Evolutionary conservation across 495 filamentous ascomycete genomes (phyloP), one percentile per base, ranked within the genome.

Genomic region (Pseudevernia furfuracea): DNA sequence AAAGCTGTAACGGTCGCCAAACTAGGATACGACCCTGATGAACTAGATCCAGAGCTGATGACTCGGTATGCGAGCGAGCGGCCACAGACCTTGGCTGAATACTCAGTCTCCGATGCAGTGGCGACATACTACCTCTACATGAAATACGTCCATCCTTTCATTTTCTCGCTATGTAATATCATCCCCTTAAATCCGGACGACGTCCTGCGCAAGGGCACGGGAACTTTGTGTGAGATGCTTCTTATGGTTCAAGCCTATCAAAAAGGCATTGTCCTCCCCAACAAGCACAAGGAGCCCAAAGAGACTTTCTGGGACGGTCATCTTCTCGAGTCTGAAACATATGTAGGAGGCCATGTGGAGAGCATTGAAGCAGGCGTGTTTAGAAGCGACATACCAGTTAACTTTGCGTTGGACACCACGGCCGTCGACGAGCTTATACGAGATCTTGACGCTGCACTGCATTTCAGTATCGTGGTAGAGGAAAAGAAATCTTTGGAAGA

Each of bases 81-180:
- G 66, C 94, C 94, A 1, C 94, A 99, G 72, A 94, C 89, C 0
- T 77, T 99, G 52, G 92, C 94, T 2, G 94, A 99, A 68, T 99
- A 99, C 76, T 99, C 94, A 0, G 94, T 99, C 53, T 99, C 94
- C 68, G 94, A 99, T 84, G 94, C 94, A 37, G 94, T 99, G 25
- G 94, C 94, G 4, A 99, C 94, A 4, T 99, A 97, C 74, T 99
- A 99, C 71, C 81, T 99, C 52, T 99, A 99, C 78, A 99, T 97
- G 94, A 99, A 99, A 89, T 99, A 99, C 75, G 91, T 99, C 28
- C 94, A 99, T 72, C 94, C 94, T 2, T 99, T 99, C 78, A 93
- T 99, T 74, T 99, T 97, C 80, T 96, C 94, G 0, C 80, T 99
- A 0, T 97, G 94, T 76, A 99, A 91, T 0, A 96, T 99, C 76